Evolutionary conservation across 805 yeast genomes (phyloP).

Genomic region (Ogataea minuta): DNA sequence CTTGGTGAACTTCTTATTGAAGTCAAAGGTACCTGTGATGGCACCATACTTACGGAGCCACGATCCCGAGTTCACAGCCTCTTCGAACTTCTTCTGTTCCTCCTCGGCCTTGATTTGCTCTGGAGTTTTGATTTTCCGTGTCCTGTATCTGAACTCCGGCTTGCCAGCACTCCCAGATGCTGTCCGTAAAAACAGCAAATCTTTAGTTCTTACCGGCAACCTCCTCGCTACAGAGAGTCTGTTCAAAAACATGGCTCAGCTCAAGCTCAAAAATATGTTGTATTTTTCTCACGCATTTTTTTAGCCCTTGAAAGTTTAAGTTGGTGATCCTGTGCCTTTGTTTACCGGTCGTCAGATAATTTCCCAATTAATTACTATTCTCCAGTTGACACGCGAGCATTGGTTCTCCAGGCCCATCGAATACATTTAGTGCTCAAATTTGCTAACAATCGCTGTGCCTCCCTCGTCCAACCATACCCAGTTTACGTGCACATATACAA

Average conservation of each 20-base stretch:
- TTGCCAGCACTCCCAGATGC: constrained; percentile 2
- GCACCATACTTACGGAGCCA: constrained; percentile 50
- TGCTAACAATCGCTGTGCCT: neutral
- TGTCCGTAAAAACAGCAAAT: neutral
- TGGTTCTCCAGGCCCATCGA: too few species aligned
- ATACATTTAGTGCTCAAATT: neutral
- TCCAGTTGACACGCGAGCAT: too few species aligned
- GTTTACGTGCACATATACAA: constrained; percentile 1
- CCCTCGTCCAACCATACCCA: neutral
- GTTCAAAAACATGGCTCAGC: constrained; percentile 3
- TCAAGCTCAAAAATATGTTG: neutral
- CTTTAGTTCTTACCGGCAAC: neutral
- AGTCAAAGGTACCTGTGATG: constrained; percentile 49
- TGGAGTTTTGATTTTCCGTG: constrained; percentile 28
- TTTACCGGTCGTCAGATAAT: constrained; percentile 2
- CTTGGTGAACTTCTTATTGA: constrained; percentile 61
- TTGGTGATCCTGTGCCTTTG: constrained; percentile 7
- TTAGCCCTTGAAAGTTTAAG: constrained; percentile 3
- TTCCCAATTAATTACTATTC: neutral
- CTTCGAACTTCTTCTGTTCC: constrained; percentile 30
- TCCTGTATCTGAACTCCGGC: constrained; percentile 31
- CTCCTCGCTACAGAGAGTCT: neutral
- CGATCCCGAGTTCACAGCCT: constrained; percentile 35
- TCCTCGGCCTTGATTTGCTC: constrained; percentile 31
- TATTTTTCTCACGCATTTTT: constrained; percentile 8